Evolutionary conservation across 768 basidiomycete species (phyloP), one percentile per base, ranked within the genome.

Genomic region (Glaciozyma martinii): DNA sequence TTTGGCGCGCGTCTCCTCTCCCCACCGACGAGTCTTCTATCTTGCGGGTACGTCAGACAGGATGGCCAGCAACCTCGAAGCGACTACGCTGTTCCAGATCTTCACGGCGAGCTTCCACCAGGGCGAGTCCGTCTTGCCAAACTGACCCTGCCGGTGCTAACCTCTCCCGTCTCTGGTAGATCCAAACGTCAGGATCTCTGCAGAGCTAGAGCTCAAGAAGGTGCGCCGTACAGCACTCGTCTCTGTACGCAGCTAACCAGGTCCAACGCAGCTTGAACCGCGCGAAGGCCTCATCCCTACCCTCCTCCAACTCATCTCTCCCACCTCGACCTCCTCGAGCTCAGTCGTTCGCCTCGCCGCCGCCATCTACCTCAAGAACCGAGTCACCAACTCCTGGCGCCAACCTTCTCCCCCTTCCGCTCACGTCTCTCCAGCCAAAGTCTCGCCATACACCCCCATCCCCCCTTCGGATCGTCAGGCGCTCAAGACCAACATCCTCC

Each of bases 351-450:
- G 89, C 47, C 89, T 91, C 72, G 86, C 90, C 0, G 86, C 87
- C 70, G 82, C 86, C 19, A 88, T 94, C 27, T 94, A 86, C 82
- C 80, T 93, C 72, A 94, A 94, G 78, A 94, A 94, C 76, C 86
- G 91, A 72, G 84, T 93, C 65, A 81, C 83, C 62, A 80, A 80
- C 8, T 81, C 81, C 25, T 93, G 70, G 74, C 62, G 63, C 49
- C 15, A 10, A 32, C 54, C 54, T 19, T 25, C 52, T 3, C 18
- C 56, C 4, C 37, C 56, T 12, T n/a, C 40, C 16, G 47, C 50
- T 15, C 90, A 74, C 75, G 83, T 71, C 83, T 85, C 63, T 70
- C 21, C 25, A 7, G 19, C 42, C 15, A 25, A 25, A 7, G 25
- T 29, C 9, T 76, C 55, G 67, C 12, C 23, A 2, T 71, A 57